Evolutionary conservation across 2,329 filamentous ascomycete species (phyloP).

Genomic region (Helicocarpus griseus): DNA sequence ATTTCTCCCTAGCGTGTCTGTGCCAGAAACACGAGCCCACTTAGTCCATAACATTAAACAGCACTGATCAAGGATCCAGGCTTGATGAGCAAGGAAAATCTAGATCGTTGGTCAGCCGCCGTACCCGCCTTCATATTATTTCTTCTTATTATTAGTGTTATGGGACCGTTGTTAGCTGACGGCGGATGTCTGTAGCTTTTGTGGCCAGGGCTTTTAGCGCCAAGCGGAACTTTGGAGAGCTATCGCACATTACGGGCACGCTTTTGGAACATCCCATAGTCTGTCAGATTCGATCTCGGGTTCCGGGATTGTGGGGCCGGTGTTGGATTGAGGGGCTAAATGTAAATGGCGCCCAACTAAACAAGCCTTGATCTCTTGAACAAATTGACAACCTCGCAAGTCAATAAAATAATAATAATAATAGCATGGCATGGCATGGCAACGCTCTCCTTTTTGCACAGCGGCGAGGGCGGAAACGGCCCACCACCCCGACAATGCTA

Average conservation of each 20-base stretch:
- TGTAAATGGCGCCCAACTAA: not conserved
- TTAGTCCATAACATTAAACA: not conserved
- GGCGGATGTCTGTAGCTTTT: too few species aligned
- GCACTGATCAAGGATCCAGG: not conserved
- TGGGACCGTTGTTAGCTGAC: not conserved
- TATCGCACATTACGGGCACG: slow-evolving; percentile 5
- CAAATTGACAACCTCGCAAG: not conserved
- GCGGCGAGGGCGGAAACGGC: too few species aligned
- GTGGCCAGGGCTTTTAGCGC: not conserved
- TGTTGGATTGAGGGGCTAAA: not conserved
- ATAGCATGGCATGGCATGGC: too few species aligned
- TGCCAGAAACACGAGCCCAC: not conserved
- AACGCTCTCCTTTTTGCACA: too few species aligned
- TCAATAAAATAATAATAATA: too few species aligned
- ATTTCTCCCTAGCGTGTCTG: not conserved
- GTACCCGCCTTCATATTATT: not conserved
- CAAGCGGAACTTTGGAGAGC: not conserved
- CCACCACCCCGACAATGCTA: too few species aligned
- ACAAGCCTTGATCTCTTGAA: not conserved
- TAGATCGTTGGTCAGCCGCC: not conserved
- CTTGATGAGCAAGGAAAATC: not conserved
- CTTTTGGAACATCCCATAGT: not conserved
- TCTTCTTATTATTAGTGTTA: too few species aligned
- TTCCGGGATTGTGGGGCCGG: slow-evolving; percentile 3
- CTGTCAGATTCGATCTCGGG: slow-evolving; percentile 5